phyloP scores from a whole-genome alignment of 2,329 filamentous ascomycete species.

The Knufia fluminis region DNA sequence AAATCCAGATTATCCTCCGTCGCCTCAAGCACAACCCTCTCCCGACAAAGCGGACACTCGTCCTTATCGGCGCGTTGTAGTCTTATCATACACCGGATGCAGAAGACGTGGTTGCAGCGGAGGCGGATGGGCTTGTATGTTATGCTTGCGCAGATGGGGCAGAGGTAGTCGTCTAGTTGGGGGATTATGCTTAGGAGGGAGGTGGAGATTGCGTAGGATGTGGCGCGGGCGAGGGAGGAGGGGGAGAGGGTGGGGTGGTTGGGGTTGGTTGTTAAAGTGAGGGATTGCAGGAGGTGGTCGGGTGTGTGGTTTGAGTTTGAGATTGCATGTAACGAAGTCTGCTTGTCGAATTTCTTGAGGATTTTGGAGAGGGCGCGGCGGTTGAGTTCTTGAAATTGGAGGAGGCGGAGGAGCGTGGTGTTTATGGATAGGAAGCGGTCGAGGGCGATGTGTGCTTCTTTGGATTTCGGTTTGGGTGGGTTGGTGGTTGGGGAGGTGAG shows the following conservation, averaged over 20 bases:
- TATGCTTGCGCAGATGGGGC: conserved; percentile 69
- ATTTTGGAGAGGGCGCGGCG: conserved; percentile 70
- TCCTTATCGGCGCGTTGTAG: conserved; percentile 62
- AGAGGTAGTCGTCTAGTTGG: conserved; percentile 74
- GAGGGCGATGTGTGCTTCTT: conserved; percentile 56
- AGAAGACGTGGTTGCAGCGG: conserved; percentile 67
- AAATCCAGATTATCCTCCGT: conserved; percentile 63
- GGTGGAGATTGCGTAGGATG: conserved; percentile 54
- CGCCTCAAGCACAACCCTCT: conserved; percentile 60
- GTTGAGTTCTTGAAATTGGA: conserved; percentile 81
- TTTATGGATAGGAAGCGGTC: conserved; percentile 65
- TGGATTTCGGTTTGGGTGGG: conserved; percentile 52
- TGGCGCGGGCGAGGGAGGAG: conserved; percentile 37
- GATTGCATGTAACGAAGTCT: conserved; percentile 63
- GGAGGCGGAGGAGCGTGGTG: conserved; percentile 62
- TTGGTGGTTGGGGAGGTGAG: conserved; percentile 45
- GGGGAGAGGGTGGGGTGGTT: too few species aligned
- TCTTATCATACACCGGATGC: conserved; percentile 72
- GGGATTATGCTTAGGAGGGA: conserved; percentile 66
- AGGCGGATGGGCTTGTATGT: conserved; percentile 75
- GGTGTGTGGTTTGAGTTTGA: conserved; percentile 23
- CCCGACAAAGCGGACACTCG: conserved; percentile 67
- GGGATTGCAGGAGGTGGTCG: conserved; percentile 37
- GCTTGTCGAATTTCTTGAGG: conserved; percentile 85
- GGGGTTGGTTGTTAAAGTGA: conserved; percentile 34